Evolutionary conservation across 2,329 filamentous ascomycete species (phyloP).

Genomic region (Aspergillus alliaceus): DNA sequence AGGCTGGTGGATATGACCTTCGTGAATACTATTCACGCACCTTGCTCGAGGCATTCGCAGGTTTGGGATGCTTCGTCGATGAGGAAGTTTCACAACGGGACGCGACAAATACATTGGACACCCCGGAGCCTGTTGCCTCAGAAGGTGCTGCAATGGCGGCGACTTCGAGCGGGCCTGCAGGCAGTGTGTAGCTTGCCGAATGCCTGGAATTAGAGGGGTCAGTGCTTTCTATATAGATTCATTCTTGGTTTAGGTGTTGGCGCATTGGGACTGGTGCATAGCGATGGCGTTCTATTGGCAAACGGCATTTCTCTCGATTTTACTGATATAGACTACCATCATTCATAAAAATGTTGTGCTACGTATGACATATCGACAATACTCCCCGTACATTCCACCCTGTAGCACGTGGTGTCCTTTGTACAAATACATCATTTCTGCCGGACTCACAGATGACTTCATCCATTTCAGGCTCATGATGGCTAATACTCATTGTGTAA

Average conservation of each 20-base stretch:
- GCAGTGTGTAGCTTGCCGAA: not conserved
- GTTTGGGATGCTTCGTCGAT: conserved; percentile 80
- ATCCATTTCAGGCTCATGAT: no score
- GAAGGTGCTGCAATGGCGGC: conserved; percentile 32
- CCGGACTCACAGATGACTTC: no score
- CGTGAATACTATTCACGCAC: conserved; percentile 78
- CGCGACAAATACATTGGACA: conserved; percentile 15
- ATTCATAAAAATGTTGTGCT: not conserved
- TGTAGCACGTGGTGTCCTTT: no score
- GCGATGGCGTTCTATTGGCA: conserved; percentile 14
- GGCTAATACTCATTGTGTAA: no score
- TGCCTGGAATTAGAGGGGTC: not conserved
- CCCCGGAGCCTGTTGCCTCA: conserved; percentile 25
- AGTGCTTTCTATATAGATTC: not conserved
- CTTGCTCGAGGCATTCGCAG: conserved; percentile 85
- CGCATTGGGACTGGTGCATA: conserved; percentile 10
- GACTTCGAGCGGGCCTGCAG: not conserved
- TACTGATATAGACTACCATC: not conserved
- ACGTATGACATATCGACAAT: not conserved
- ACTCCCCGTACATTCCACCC: no score
- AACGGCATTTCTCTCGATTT: not conserved
- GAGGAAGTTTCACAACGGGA: conserved; percentile 60
- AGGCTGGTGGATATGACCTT: conserved; percentile 80
- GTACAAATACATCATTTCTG: no score
- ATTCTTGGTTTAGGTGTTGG: not conserved